phyloP scores from a whole-genome alignment of 257 asterid genomes.

The Solanum phureja region DNA sequence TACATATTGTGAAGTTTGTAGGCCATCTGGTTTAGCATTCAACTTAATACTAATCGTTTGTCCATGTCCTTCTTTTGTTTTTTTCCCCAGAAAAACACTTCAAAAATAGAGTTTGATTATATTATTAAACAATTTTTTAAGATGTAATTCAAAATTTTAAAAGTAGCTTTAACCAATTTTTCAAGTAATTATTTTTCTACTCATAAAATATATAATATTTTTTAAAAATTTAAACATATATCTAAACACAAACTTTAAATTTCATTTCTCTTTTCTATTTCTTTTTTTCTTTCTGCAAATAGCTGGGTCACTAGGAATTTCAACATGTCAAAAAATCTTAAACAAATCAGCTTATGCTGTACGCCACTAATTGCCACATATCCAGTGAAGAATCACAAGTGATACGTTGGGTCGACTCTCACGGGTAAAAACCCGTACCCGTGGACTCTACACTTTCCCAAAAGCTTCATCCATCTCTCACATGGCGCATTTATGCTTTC shows the following conservation, averaged over 20 bases:
- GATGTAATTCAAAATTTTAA: neutral
- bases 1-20: too few species aligned
- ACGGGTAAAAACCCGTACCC: neutral
- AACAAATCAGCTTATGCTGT: neutral
- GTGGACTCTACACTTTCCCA: neutral
- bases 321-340: neutral
- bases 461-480: neutral
- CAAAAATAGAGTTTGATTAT: too few species aligned
- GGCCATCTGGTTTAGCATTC: too few species aligned
- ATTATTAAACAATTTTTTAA: too few species aligned
- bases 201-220: too few species aligned
- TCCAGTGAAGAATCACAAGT: neutral
- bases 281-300: neutral
- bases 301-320: neutral
- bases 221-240: too few species aligned
- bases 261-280: neutral
- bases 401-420: neutral
- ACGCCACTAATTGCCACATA: neutral
- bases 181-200: too few species aligned
- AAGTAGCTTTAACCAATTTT: too few species aligned
- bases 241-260: neutral
- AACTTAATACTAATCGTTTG: too few species aligned
- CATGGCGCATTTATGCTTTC: neutral
- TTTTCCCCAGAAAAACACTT: too few species aligned
- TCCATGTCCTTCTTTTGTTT: too few species aligned